Base-by-base conservation (phyloP, 2,329 filamentous ascomycete species). In the Claviceps cyperi region DNA sequence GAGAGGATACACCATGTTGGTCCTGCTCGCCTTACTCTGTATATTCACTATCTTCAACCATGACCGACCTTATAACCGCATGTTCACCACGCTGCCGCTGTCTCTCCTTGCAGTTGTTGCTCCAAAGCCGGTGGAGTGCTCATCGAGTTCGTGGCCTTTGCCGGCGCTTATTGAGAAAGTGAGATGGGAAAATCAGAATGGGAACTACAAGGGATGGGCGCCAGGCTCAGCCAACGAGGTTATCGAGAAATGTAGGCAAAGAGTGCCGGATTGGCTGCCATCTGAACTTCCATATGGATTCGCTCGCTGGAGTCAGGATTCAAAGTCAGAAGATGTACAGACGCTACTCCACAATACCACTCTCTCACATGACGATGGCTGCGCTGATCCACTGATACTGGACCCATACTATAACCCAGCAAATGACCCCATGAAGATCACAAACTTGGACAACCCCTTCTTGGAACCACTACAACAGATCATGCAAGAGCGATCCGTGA, bases 371-470 rank as follows among this genome's bases (percentile, higher is more conserved):
- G 15, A 17, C 24, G 5, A 35, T 22, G 15, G 17, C n/a, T 54
- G 52, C 38, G 43, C 35, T 15, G 48, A 54, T 43, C 50, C 48
- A 13, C 19, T 50, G 13, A 28, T 48, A 2, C 5, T 47, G 17
- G 52, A 54, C 21, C 48, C 48, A 22, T 54, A 48, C 45, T 71
- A 71, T 46, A 63, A 55, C 19, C 59, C 69, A 3, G 56, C 55
- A 1, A 51, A 57, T 15, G 69, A 71, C 24, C 69, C 69, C 1
- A 24, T 71, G 47, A 68, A 65, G 47, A 60, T 70, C 17, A 63
- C 64, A 2, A 71, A 71, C 36, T 60, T 69, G 1, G 54, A 67
- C 6, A 57, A 65, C 17, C 60, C 61, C 0, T 44, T 70, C 0
- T 50, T 65, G 5, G 46, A 59, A 11, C 54, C 57, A 2, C 53